Evolutionary conservation across 2,329 filamentous ascomycete genomes (phyloP), one percentile per base, ranked within the genome.

Genomic region (Trichoderma endophyticum): DNA sequence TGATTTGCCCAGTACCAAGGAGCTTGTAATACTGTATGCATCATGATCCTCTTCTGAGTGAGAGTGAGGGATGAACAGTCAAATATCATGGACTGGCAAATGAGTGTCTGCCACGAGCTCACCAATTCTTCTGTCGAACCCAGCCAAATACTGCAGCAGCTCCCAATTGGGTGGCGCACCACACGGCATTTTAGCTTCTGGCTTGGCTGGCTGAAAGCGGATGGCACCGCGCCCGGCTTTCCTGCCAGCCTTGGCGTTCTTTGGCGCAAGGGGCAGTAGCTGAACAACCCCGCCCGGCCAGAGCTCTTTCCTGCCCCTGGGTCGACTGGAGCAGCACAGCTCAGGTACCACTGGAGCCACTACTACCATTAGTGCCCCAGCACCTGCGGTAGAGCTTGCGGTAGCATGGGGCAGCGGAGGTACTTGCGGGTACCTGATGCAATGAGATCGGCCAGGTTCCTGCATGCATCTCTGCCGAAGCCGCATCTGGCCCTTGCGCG

Each of bases 391-490:
- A 65, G 28, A 56, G 64, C 64, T 57, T 57, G 64, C 64, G 64
- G 64, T 67, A 60, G 56, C 56, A 39, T 26, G 54, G 62, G 51
- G 14, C 61, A 21, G 5, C 21, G 34, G n/a, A 30, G 43, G 64
- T 68, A 67, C 70, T 26, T 54, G 64, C 18, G 59, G 60, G 59
- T 65, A 71, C 68, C 72, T 62, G 60, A 34, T 43, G 39, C 57
- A 54, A 54, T 57, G 59, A 51, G 71, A 71, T 66, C 62, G 61
- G 30, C 34, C 30, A 66, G 57, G 72, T 73, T 67, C 72, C 72
- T 73, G 72, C 72, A 73, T 73, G 72, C 72, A 68, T 71, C 72
- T 51, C 62, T 71, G 68, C 68, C 72, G 48, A 73, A 63, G 59
- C 68, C 43, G 61, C 69, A 21, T 36, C 51, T 32, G 60, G 54